Base-by-base conservation (phyloP, 2,329 filamentous ascomycete species). In the Annulohypoxylon truncatum region DNA sequence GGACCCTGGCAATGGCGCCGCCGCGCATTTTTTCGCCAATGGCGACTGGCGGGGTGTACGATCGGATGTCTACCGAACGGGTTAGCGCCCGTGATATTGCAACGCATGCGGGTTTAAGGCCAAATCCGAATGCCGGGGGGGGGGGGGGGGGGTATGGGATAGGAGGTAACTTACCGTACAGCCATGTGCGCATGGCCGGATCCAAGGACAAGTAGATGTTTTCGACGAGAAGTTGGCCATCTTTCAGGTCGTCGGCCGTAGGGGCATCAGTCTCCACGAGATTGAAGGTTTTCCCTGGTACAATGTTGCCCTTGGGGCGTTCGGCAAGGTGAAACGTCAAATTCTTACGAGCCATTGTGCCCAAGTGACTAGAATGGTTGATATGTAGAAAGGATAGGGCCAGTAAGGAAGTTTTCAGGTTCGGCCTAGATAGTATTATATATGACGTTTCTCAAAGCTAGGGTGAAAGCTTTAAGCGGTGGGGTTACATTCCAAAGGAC, bases 181-280 rank as follows among this genome's bases (percentile, higher is more conserved):
- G 78, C 89, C 89, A 92, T 63, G 87, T 87, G 72, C 91, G 85
- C 90, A 92, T 92, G n/a, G 90, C 90, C 1, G 91, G 90, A 78
- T 93, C 91, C 38, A 93, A 82, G 8, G 88, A 90, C 46, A 92
- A 82, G 74, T 92, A 92, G 64, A 90, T 78, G 0, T 78, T 76
- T 76, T 87, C 84, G 46, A 87, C 78, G 53, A 93, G 82, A 59
- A 92, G 82, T 74, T 92, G 80, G 69, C 89, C 89, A 81, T 89
- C 84, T 75, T 89, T 84, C 42, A 91, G 82, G 65, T 86, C 82
- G 29, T 79, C 78, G 18, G 82, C 80, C 6, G 83, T 79, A 71
- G 86, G 85, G 3, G 86, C 81, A 1, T 85, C 81, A 1, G 81
- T 78, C 48, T 80, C 81, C 72, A 87, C 83, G 33, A 84, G 73